phyloP scores from a whole-genome alignment of 1,284 basidiomycete genomes.

The Cutaneotrichosporon sp. region DNA sequence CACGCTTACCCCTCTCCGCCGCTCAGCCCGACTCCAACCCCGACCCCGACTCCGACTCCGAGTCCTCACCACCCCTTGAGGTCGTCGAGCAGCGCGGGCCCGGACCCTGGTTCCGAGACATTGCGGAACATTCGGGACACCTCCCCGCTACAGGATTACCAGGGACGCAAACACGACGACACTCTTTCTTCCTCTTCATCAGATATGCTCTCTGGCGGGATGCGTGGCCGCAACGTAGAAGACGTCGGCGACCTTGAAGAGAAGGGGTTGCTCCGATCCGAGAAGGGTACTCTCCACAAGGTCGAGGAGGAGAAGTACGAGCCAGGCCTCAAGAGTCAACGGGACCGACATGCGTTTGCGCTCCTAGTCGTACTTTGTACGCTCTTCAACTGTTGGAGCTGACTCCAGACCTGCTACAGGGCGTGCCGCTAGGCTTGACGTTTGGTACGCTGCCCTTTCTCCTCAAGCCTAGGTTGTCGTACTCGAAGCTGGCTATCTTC shows the following conservation, averaged over 20 bases:
- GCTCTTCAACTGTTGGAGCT: slow-evolving; percentile 53
- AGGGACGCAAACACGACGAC: not conserved
- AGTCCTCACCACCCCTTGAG: not conserved
- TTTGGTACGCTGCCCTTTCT: slow-evolving; percentile 93
- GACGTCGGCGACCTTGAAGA: slow-evolving; percentile 45
- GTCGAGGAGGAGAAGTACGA: slow-evolving; percentile 29
- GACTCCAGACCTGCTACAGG: slow-evolving; percentile 69
- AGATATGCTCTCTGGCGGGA: slow-evolving; percentile 20
- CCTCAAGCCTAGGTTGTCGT: slow-evolving; percentile 88
- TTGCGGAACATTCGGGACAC: not conserved
- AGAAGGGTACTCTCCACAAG: slow-evolving; percentile 27
- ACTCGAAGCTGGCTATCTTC: slow-evolving; percentile 94
- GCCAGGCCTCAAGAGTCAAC: slow-evolving; percentile 38
- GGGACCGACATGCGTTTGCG: slow-evolving; percentile 79
- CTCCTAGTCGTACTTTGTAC: slow-evolving; percentile 85
- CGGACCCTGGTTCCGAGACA: not conserved
- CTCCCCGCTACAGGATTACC: not conserved
- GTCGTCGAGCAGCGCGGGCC: not conserved
- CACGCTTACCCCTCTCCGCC: not conserved
- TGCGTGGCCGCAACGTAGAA: slow-evolving; percentile 43
- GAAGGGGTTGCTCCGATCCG: slow-evolving; percentile 38
- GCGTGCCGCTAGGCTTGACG: slow-evolving; percentile 76
- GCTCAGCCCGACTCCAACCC: not conserved
- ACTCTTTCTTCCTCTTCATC: not conserved
- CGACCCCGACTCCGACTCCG: no score